These are phyloP conservation scores for Paratinospora sagittata DNA, from an alignment of 164 flowering plant genomes.

Conservation along the genomic window DNA sequence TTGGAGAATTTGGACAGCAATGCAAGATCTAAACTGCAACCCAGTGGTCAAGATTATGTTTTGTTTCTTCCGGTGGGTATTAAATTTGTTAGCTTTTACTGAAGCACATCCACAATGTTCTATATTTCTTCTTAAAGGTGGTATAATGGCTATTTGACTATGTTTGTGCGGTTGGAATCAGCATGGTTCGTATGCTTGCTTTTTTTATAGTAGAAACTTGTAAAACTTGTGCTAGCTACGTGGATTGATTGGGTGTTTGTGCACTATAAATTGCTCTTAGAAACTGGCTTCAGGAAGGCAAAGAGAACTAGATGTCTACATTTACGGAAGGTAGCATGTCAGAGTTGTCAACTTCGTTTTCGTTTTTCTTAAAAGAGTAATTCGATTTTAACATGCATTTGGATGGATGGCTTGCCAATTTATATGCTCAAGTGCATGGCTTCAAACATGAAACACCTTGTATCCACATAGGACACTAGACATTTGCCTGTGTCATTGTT, in stretches of 20 bases:
- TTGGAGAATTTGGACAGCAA: neutral
- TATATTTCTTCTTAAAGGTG: neutral
- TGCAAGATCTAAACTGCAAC: neutral
- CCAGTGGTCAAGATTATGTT: neutral
- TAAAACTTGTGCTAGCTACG: too few species aligned
- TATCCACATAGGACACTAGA: neutral
- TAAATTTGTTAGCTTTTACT: neutral
- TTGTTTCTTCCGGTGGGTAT: neutral
- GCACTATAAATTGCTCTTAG: neutral
- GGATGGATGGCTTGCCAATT: neutral
- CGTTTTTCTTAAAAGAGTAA: neutral
- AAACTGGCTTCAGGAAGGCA: too few species aligned
- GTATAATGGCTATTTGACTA: neutral
- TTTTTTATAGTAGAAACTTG: too few species aligned
- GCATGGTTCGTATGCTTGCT: too few species aligned
- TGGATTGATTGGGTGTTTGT: too few species aligned
- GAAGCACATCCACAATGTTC: neutral
- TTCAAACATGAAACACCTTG: neutral
- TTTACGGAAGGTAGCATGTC: neutral
- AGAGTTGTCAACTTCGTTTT: neutral
- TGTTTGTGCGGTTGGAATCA: neutral
- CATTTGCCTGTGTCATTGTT: neutral
- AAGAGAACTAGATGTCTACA: neutral
- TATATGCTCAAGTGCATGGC: too few species aligned
- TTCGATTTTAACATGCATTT: neutral